These are phyloP conservation scores for Apiospora hydei DNA, from an alignment of 2,329 filamentous ascomycete species.

Conservation along the genomic window DNA sequence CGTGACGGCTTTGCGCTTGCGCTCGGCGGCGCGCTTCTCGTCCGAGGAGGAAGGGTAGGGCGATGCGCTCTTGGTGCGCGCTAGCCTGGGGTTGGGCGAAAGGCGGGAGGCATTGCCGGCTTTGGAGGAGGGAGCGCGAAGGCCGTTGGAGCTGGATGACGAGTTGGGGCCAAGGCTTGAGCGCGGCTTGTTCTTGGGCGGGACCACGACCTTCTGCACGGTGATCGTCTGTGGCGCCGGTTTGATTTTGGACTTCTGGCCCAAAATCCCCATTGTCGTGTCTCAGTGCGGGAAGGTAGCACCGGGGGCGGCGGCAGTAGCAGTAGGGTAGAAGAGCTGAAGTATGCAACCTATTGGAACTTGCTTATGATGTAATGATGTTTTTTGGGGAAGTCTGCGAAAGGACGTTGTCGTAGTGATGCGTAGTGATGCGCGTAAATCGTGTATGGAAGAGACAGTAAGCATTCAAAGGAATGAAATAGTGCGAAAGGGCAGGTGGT, in stretches of 20 bases:
- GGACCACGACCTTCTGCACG: slow-evolving; percentile 60
- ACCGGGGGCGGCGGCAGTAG: slow-evolving; percentile 14
- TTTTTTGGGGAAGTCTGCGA: not conserved
- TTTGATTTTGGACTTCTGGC: slow-evolving; percentile 58
- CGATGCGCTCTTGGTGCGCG: slow-evolving; percentile 48
- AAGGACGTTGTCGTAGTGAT: not conserved
- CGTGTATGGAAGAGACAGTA: not conserved
- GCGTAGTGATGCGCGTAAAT: not conserved
- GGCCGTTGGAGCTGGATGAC: slow-evolving; percentile 28
- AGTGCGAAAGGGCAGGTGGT: slow-evolving; percentile 10
- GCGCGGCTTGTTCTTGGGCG: slow-evolving; percentile 44
- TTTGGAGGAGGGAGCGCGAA: slow-evolving; percentile 33
- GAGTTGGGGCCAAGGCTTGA: slow-evolving; percentile 34
- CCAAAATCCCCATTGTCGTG: slow-evolving; percentile 49
- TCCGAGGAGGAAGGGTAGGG: slow-evolving; percentile 44
- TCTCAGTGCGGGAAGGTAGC: slow-evolving; percentile 16
- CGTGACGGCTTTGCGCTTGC: slow-evolving; percentile 57
- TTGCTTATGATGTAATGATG: slow-evolving; percentile 21
- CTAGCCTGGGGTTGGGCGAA: slow-evolving; percentile 50
- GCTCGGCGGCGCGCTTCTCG: slow-evolving; percentile 40
- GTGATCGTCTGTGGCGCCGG: slow-evolving; percentile 57
- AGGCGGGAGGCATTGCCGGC: slow-evolving; percentile 42
- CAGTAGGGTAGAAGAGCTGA: not conserved
- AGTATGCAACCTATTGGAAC: not conserved
- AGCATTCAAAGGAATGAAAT: slow-evolving; percentile 4